Evolutionary conservation across 106 monocot species (phyloP).

Genomic region (Dendrobium catenatum): DNA sequence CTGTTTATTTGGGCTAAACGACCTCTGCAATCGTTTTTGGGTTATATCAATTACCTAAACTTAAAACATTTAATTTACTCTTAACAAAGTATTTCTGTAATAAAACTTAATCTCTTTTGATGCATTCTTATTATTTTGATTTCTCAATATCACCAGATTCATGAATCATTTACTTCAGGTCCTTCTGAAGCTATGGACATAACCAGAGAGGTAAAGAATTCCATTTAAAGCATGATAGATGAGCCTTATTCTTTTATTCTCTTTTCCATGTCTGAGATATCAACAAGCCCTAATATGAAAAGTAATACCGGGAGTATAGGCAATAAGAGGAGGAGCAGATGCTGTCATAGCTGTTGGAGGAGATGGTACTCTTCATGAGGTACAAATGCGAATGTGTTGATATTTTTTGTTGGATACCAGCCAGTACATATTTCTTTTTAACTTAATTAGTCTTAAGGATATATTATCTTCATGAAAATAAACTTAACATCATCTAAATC

Average conservation of each 20-base stretch:
- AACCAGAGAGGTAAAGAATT: constrained; percentile 78
- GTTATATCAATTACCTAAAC: no score
- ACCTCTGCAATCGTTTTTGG: no score
- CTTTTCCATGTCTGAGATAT: background rate
- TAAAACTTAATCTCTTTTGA: background rate
- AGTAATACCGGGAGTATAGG: constrained; percentile 30
- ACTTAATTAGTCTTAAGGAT: background rate
- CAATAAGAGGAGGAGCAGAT: constrained; percentile 86
- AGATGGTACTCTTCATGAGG: constrained; percentile 99
- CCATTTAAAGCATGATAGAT: constrained; percentile 23
- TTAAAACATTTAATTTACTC: background rate
- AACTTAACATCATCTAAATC: background rate
- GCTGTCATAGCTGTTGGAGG: constrained; percentile 98
- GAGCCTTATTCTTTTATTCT: constrained; percentile 7
- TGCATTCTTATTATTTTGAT: background rate
- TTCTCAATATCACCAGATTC: constrained; percentile 37
- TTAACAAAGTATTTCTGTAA: background rate
- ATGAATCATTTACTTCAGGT: constrained; percentile 76
- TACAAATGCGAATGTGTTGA: constrained; percentile 6
- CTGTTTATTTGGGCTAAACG: no score
- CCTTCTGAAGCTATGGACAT: constrained; percentile 78
- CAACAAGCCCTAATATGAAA: background rate
- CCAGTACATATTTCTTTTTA: background rate
- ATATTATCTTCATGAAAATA: background rate
- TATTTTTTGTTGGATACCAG: background rate